Percentiles rank a stretch among this genome's conserved stretches.
phyloP scores from a whole-genome alignment of 306 rosid genomes.

The Rosa persica region DNA sequence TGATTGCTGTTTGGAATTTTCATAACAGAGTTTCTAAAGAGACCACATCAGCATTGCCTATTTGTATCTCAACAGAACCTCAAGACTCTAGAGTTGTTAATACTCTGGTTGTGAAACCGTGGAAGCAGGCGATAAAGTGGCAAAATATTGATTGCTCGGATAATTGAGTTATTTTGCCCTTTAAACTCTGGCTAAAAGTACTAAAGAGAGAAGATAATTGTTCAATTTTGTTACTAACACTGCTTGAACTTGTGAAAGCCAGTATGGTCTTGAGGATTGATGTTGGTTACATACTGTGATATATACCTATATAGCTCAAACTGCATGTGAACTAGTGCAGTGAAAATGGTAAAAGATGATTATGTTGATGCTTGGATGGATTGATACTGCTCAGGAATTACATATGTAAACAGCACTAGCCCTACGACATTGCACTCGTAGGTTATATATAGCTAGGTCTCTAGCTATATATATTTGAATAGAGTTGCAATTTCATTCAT shows the following conservation, averaged over 20 bases:
- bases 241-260: background rate
- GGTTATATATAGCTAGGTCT: background rate
- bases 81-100: background rate
- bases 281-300: background rate
- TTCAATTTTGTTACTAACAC: background rate
- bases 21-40: background rate
- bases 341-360: background rate
- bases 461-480: conserved; percentile 6
- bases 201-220: background rate
- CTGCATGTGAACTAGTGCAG: background rate
- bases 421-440: background rate
- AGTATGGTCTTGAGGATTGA: background rate
- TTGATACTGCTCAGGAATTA: background rate
- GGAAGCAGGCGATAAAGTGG: too few species aligned
- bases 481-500: conserved; percentile 26
- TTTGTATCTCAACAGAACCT: background rate
- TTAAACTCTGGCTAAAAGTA: background rate
- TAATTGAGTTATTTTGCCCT: background rate
- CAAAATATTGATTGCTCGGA: too few species aligned
- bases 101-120: background rate
- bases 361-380: background rate
- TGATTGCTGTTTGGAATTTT: background rate
- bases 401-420: background rate
- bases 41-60: background rate
- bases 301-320: background rate